Percentiles rank a stretch among this genome's conserved stretches.
Conservation (phyloP, 495 filamentous ascomycete species). For the Hypoxylon lienhwacheense region DNA sequence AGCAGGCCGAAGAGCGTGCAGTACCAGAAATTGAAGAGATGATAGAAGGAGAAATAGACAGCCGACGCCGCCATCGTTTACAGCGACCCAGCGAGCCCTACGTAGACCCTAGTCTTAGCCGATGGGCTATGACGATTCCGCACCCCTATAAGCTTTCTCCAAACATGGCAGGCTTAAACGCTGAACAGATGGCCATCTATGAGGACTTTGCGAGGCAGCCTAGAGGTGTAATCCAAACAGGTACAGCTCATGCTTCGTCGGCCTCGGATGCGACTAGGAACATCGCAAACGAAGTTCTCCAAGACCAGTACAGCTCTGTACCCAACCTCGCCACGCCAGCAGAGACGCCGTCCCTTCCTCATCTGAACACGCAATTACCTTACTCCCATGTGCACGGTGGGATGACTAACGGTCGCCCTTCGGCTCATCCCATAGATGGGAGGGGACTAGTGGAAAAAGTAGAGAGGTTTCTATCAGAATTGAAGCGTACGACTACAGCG, state of each 20-base stretch:
- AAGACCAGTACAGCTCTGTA: constrained; percentile 77
- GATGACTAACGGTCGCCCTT: constrained; percentile 51
- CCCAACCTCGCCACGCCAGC: constrained; percentile 78
- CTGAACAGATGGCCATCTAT: constrained; percentile 92
- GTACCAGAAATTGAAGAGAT: constrained; percentile 92
- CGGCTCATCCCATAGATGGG: constrained; percentile 66
- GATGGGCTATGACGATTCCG: constrained; percentile 86
- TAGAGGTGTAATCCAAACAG: constrained; percentile 52
- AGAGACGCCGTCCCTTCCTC: constrained; percentile 75
- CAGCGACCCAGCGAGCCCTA: constrained; percentile 78
- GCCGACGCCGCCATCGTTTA: constrained; percentile 69
- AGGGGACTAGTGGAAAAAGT: constrained; percentile 64
- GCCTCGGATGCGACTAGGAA: constrained; percentile 56
- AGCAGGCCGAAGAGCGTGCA: constrained; percentile 89
- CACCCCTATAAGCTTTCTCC: constrained; percentile 82
- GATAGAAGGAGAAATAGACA: constrained; percentile 73
- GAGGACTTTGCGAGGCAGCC: constrained; percentile 89
- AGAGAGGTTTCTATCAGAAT: constrained; percentile 68
- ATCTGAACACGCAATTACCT: constrained; percentile 61
- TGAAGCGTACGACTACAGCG: constrained; percentile 64
- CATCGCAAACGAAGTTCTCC: constrained; percentile 70
- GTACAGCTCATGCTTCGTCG: constrained; percentile 46
- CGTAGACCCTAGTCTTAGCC: constrained; percentile 74
- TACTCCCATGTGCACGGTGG: constrained; percentile 60
- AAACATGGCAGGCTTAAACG: constrained; percentile 67